These are phyloP conservation scores for Amaranthus palmeri DNA, from an alignment of 148 eudicot genomes.

Conservation along the genomic window DNA sequence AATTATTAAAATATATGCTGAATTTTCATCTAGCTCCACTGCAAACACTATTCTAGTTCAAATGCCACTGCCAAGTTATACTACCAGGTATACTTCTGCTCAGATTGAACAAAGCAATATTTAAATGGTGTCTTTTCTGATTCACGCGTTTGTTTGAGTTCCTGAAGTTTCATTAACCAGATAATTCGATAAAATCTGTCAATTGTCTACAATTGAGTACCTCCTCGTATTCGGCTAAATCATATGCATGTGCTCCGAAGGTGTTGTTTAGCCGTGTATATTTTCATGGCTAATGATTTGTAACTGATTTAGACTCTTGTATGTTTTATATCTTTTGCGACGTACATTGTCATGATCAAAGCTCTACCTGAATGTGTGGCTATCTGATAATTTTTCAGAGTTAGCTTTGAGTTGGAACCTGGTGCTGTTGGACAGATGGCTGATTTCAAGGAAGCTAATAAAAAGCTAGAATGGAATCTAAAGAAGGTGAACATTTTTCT, in stretches of 20 bases:
- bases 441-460: constrained; percentile 91
- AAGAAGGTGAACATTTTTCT: constrained; percentile 54
- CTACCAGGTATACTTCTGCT: constrained; percentile 53
- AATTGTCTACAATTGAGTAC: not conserved
- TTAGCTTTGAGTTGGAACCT: constrained; percentile 84
- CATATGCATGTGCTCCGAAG: not conserved
- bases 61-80: constrained; percentile 78
- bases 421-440: constrained; percentile 86
- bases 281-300: not conserved
- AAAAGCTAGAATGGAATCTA: constrained; percentile 79
- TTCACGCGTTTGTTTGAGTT: not conserved
- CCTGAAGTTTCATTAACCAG: not conserved
- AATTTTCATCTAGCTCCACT: constrained; percentile 60
- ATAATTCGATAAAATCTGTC: not conserved
- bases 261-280: not conserved
- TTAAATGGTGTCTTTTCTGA: not conserved
- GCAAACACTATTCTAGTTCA: constrained; percentile 72
- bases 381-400: constrained; percentile 37
- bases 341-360: not conserved
- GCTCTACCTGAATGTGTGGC: not conserved
- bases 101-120: not conserved
- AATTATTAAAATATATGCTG: constrained; percentile 76
- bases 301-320: not conserved
- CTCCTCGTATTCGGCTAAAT: not conserved
- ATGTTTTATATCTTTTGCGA: not conserved